A percentile compares a stretch with the other conserved stretches of the same genome.
Evolutionary conservation across 2,329 filamentous ascomycete species (phyloP).

Genomic region (Sclerotinia trifoliorum): DNA sequence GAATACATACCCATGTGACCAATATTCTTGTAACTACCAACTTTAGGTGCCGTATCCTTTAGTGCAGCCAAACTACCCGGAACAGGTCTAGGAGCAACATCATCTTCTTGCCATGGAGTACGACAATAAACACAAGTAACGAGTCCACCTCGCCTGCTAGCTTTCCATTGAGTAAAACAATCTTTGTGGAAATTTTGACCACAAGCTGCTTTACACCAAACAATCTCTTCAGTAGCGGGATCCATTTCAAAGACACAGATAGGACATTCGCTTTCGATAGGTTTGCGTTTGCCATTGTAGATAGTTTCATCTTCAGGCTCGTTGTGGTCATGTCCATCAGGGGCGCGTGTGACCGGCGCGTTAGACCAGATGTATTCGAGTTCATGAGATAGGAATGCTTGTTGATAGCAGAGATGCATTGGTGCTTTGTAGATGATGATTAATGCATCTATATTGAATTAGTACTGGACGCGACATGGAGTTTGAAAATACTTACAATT

Average conservation of each 20-base stretch:
- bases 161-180: conserved; percentile 55
- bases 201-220: conserved; percentile 59
- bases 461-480: not conserved
- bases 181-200: conserved; percentile 54
- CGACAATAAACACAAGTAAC: conserved; percentile 63
- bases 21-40: conserved; percentile 29
- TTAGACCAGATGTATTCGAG: conserved; percentile 28
- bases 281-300: conserved; percentile 28
- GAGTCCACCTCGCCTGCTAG: conserved; percentile 44
- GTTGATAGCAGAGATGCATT: conserved; percentile 27
- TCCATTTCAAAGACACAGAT: conserved; percentile 32
- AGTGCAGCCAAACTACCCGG: conserved; percentile 25
- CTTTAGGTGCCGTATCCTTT: conserved; percentile 27
- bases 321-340: conserved; percentile 18
- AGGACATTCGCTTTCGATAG: conserved; percentile 29
- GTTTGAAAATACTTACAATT: conserved; percentile 23
- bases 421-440: conserved; percentile 30
- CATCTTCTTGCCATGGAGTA: conserved; percentile 52
- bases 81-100: not conserved
- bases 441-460: conserved; percentile 25
- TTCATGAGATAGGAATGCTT: conserved; percentile 28
- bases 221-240: conserved; percentile 44
- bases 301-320: conserved; percentile 21
- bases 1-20: conserved; percentile 26
- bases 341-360: conserved; percentile 27